Percentiles rank a stretch among this genome's conserved stretches.
Conservation (phyloP, 2,329 filamentous ascomycete genomes). For the Colletotrichum abscissum region DNA sequence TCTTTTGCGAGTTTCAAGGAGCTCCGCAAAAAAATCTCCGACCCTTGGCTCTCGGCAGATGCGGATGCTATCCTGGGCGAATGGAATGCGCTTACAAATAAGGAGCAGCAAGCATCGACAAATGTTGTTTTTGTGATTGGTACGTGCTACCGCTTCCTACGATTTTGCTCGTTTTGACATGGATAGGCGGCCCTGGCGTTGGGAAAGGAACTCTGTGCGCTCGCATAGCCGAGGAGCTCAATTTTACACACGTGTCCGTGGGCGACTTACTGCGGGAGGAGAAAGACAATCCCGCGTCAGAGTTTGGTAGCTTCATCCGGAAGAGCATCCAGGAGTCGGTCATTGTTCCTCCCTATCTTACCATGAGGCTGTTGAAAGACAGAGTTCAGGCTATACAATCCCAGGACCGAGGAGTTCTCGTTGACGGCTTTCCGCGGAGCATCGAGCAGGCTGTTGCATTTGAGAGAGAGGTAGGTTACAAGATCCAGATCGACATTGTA, state of each 20-base stretch:
- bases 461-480: conserved; percentile 7
- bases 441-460: not conserved
- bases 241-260: conserved; percentile 37
- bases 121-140: not conserved
- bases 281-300: not conserved
- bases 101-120: not conserved
- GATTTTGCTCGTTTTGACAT: not conserved
- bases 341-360: conserved; percentile 5
- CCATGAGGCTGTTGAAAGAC: not conserved
- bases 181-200: conserved; percentile 38
- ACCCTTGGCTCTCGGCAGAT: not conserved
- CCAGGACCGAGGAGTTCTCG: not conserved
- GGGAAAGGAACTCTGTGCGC: conserved; percentile 41
- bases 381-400: not conserved
- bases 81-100: not conserved
- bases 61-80: not conserved
- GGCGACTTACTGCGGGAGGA: conserved; percentile 38
- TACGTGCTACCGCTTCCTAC: not conserved
- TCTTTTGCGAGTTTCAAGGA: not conserved
- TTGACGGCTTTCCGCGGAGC: conserved; percentile 20
- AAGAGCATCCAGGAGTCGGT: conserved; percentile 10
- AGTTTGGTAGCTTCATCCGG: conserved; percentile 11
- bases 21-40: not conserved
- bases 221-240: conserved; percentile 30
- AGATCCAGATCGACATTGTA: not conserved